Conservation (phyloP, 257 asterid genomes). For the Capsicum pubescens region DNA sequence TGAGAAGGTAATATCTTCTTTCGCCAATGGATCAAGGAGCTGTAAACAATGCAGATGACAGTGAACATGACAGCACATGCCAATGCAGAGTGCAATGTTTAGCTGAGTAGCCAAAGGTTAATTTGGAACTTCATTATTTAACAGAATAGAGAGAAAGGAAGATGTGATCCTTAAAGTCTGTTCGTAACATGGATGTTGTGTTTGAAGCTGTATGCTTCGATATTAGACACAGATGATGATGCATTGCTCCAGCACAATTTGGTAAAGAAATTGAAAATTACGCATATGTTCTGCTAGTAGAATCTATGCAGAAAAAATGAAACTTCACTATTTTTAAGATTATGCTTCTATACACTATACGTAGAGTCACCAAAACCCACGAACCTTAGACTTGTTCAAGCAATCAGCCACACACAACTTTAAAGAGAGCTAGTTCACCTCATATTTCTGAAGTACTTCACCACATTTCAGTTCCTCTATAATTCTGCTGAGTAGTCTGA, state of each 20-base stretch:
- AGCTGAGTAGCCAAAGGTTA: neutral
- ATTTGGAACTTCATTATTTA: neutral
- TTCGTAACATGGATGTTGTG: neutral
- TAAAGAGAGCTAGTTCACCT: too few relatives aligned
- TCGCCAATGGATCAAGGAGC: neutral
- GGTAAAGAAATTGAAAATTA: neutral
- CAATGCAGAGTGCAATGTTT: neutral
- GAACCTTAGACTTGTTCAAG: neutral
- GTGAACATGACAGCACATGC: neutral
- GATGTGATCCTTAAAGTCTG: neutral
- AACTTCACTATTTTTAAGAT: neutral
- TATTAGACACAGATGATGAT: neutral
- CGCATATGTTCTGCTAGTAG: neutral
- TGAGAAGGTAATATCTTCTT: too few relatives aligned
- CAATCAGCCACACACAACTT: neutral
- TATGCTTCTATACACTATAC: neutral
- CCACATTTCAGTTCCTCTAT: too few relatives aligned
- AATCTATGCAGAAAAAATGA: neutral
- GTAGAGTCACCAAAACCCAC: neutral
- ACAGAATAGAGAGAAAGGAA: neutral
- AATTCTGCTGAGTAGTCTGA: neutral
- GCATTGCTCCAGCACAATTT: neutral
- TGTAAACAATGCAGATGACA: neutral
- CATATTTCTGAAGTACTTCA: too few relatives aligned
- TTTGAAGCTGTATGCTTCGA: neutral